A percentile compares a stretch with the other conserved stretches of the same genome.
These are phyloP conservation scores for Fusarium guadeloupense DNA, from an alignment of 2,329 filamentous ascomycete species.

Conservation along the genomic window DNA sequence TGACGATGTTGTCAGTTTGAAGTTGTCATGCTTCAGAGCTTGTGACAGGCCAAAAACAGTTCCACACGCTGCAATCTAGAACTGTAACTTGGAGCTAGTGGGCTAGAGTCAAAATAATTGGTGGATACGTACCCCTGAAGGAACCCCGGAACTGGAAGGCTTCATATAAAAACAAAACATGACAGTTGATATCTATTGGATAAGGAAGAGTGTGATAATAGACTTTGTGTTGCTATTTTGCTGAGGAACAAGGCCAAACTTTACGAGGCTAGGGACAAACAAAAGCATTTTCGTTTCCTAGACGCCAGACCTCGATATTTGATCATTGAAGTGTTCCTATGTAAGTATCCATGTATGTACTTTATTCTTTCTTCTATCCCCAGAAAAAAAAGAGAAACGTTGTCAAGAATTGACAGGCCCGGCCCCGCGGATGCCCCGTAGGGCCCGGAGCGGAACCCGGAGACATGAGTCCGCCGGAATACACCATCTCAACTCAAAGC, in stretches of 20 bases:
- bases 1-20: slow-evolving; percentile 37
- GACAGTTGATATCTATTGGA: slow-evolving; percentile 18
- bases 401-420: background rate
- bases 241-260: slow-evolving; percentile 12
- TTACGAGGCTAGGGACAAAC: background rate
- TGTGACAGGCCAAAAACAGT: slow-evolving; percentile 28
- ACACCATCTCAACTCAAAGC: background rate
- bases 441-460: slow-evolving; percentile 6
- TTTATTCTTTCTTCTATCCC: too few relatives aligned
- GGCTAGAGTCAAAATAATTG: too few relatives aligned
- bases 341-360: too few relatives aligned
- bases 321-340: too few relatives aligned
- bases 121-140: slow-evolving; percentile 32
- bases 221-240: background rate
- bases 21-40: slow-evolving; percentile 30
- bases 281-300: background rate
- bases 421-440: slow-evolving; percentile 10
- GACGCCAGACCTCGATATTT: too few relatives aligned
- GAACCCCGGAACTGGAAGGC: slow-evolving; percentile 2
- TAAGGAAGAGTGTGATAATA: background rate
- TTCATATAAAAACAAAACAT: slow-evolving; percentile 8
- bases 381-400: too few relatives aligned
- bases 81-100: too few relatives aligned
- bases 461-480: slow-evolving; percentile 17
- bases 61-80: slow-evolving; percentile 7